Conservation (phyloP, 1,284 basidiomycete species). For the Mixia osmundae region DNA sequence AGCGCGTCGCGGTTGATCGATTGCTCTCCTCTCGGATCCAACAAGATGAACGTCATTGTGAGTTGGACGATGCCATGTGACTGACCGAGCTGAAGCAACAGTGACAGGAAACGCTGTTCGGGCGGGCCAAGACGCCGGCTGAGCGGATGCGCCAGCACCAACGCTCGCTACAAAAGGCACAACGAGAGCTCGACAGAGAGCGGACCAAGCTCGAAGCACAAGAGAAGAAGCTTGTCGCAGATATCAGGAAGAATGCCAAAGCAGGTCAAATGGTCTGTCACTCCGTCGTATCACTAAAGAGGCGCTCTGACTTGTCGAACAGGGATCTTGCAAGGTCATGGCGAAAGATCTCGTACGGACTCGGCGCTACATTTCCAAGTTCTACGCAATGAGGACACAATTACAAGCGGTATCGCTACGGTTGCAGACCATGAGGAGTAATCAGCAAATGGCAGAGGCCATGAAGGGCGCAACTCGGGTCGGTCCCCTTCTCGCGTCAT, state of each 20-base stretch:
- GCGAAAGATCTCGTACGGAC: conserved; percentile 95
- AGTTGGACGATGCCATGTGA: conserved; percentile 4
- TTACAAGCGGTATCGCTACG: conserved; percentile 85
- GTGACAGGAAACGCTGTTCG: conserved; percentile 60
- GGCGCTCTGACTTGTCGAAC: conserved; percentile 1
- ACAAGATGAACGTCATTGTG: conserved; percentile 20
- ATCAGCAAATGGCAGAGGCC: conserved; percentile 97
- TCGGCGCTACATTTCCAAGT: conserved; percentile 85
- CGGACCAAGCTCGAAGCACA: conserved; percentile 80
- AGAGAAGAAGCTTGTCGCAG: conserved; percentile 31
- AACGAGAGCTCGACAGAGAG: conserved; percentile 89
- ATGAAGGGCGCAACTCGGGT: conserved; percentile 95
- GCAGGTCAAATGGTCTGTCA: conserved; percentile 69
- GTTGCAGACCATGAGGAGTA: conserved; percentile 87
- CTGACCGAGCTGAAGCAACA: not conserved
- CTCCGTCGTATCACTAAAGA: not conserved
- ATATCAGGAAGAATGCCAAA: conserved; percentile 93
- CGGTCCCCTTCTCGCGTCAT: conserved; percentile 18
- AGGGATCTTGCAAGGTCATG: conserved; percentile 98
- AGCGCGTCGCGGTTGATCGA: no score
- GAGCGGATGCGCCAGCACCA: conserved; percentile 92
- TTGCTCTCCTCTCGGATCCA: no score
- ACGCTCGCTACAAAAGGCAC: conserved; percentile 79
- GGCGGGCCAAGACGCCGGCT: conserved; percentile 76
- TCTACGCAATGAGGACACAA: conserved; percentile 97